phyloP scores from a whole-genome alignment of 2,329 filamentous ascomycete species.

The Coleophoma cylindrospora region DNA sequence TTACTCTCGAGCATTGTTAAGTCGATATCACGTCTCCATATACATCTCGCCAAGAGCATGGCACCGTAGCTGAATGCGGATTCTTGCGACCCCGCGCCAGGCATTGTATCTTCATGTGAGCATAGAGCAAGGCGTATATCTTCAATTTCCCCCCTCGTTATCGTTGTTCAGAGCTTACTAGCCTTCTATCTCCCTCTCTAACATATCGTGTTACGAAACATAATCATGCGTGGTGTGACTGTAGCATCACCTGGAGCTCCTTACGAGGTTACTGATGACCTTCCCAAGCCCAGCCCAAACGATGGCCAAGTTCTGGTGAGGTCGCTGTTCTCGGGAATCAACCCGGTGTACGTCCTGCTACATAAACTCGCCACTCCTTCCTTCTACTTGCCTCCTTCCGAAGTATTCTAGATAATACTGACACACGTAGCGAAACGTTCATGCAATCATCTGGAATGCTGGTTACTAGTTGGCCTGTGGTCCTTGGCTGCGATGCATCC shows the following conservation, averaged over 20 bases:
- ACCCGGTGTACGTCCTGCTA: constrained; percentile 29
- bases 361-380: background rate
- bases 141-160: too few relatives aligned
- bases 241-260: constrained; percentile 6
- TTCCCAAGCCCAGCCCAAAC: constrained; percentile 16
- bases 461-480: constrained; percentile 28
- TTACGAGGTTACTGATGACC: constrained; percentile 6
- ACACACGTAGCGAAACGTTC: constrained; percentile 21
- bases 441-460: constrained; percentile 29
- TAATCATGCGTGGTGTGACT: constrained; percentile 13
- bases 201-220: background rate
- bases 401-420: too few relatives aligned
- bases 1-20: too few relatives aligned
- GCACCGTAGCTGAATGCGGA: too few relatives aligned
- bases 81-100: too few relatives aligned
- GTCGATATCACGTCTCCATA: too few relatives aligned
- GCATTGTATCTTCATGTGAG: too few relatives aligned
- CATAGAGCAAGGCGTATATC: too few relatives aligned
- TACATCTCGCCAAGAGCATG: too few relatives aligned
- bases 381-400: too few relatives aligned
- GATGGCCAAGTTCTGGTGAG: constrained; percentile 27
- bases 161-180: too few relatives aligned
- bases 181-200: too few relatives aligned
- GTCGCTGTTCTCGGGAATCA: constrained; percentile 26
- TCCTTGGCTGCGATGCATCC: constrained; percentile 32